Conservation (phyloP, 495 filamentous ascomycete genomes). For the Hypoxylon cercidicola region DNA sequence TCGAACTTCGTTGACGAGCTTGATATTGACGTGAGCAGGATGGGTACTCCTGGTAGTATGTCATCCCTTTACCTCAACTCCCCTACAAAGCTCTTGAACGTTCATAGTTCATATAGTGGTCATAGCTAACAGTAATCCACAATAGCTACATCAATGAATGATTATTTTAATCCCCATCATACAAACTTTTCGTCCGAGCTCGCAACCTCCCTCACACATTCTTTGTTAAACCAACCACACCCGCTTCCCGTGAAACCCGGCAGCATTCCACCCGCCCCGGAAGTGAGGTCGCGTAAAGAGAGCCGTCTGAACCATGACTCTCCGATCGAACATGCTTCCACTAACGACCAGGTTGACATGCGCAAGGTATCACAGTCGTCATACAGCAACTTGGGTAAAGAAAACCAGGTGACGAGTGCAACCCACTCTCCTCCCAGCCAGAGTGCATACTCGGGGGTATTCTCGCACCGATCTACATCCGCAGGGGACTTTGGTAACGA, state of each 20-base stretch:
- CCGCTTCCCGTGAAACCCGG: constrained; percentile 47
- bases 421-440: constrained; percentile 43
- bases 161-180: constrained; percentile 41
- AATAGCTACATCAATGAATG: constrained; percentile 39
- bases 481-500: constrained; percentile 42
- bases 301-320: constrained; percentile 41
- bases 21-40: constrained; percentile 35
- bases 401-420: constrained; percentile 32
- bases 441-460: constrained; percentile 36
- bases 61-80: constrained; percentile 6
- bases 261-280: constrained; percentile 43
- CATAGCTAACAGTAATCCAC: constrained; percentile 9
- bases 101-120: not conserved
- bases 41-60: constrained; percentile 40
- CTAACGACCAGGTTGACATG: constrained; percentile 38
- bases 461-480: constrained; percentile 42
- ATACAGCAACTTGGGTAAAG: constrained; percentile 39
- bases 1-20: constrained; percentile 42
- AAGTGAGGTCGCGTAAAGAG: constrained; percentile 55
- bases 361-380: constrained; percentile 53
- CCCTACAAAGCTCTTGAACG: not conserved
- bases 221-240: constrained; percentile 57
- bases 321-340: constrained; percentile 18
- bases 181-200: constrained; percentile 48
- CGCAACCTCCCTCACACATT: constrained; percentile 54